phyloP scores from a whole-genome alignment of 176 grass and related monocot genomes.

The Bolboschoenus planiculmis region DNA sequence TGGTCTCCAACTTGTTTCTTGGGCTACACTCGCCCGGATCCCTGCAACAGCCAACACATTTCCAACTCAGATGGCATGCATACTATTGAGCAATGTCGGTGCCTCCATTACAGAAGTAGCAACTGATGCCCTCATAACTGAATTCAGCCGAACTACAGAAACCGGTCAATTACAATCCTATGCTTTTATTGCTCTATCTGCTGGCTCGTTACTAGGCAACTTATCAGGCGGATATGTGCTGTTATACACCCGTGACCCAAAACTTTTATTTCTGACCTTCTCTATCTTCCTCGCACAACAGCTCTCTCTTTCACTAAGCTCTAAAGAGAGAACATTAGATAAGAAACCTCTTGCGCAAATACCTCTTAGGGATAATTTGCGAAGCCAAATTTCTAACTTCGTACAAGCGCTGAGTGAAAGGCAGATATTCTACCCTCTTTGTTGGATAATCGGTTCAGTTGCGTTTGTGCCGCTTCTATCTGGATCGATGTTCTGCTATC shows the following conservation, averaged over 20 bases:
- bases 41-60: constrained; percentile 42
- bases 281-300: constrained; percentile 59
- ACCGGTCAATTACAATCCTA: constrained; percentile 68
- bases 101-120: constrained; percentile 82
- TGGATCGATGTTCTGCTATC: constrained; percentile 82
- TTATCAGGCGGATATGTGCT: constrained; percentile 61
- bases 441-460: constrained; percentile 73
- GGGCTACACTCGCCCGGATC: constrained; percentile 62
- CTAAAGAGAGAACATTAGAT: constrained; percentile 44
- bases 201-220: constrained; percentile 68
- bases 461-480: constrained; percentile 69
- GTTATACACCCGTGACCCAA: constrained; percentile 57
- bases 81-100: constrained; percentile 71
- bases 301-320: constrained; percentile 49
- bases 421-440: constrained; percentile 55
- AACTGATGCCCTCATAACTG: constrained; percentile 68
- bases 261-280: constrained; percentile 65
- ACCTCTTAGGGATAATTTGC: constrained; percentile 40
- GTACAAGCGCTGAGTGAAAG: constrained; percentile 35
- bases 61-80: constrained; percentile 65
- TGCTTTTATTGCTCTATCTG: constrained; percentile 63
- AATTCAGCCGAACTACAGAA: constrained; percentile 60
- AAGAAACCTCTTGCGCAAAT: constrained; percentile 22
- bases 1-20: constrained; percentile 65
- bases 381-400: constrained; percentile 49